Conservation (phyloP, 768 basidiomycete species). For the Tricholoma hemisulphureum region DNA sequence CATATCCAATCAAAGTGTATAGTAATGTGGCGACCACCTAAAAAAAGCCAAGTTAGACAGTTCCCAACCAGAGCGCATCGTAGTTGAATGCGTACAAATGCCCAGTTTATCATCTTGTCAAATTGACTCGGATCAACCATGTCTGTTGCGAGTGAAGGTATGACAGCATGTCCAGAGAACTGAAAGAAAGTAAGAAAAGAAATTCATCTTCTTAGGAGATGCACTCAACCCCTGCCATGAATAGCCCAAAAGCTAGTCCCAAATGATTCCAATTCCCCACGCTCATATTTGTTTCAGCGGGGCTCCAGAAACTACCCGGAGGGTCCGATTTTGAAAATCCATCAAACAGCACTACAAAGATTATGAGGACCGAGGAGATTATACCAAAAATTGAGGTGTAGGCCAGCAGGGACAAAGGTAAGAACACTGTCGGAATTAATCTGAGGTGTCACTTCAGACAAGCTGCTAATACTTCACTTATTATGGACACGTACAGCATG, state of each 20-base stretch:
- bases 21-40: constrained; percentile 62
- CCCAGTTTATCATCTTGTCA: constrained; percentile 77
- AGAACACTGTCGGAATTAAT: constrained; percentile 78
- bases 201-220: neutral
- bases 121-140: constrained; percentile 84
- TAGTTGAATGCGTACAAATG: constrained; percentile 60
- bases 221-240: constrained; percentile 81
- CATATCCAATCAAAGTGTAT: constrained; percentile 67
- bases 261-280: constrained; percentile 55
- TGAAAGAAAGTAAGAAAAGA: constrained; percentile 25
- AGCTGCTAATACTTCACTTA: neutral
- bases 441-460: constrained; percentile 35
- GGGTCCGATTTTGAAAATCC: constrained; percentile 68
- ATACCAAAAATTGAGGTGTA: constrained; percentile 88
- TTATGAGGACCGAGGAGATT: constrained; percentile 70
- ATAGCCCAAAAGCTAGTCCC: constrained; percentile 81
- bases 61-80: neutral
- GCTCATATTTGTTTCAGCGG: constrained; percentile 63
- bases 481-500: constrained; percentile 51
- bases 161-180: constrained; percentile 91
- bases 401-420: constrained; percentile 84
- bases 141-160: constrained; percentile 86
- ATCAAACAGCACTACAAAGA: constrained; percentile 77
- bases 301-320: constrained; percentile 81
- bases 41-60: constrained; percentile 16